phyloP scores from a whole-genome alignment of 2,329 filamentous ascomycete genomes.

The Akanthomyces muscarius region DNA sequence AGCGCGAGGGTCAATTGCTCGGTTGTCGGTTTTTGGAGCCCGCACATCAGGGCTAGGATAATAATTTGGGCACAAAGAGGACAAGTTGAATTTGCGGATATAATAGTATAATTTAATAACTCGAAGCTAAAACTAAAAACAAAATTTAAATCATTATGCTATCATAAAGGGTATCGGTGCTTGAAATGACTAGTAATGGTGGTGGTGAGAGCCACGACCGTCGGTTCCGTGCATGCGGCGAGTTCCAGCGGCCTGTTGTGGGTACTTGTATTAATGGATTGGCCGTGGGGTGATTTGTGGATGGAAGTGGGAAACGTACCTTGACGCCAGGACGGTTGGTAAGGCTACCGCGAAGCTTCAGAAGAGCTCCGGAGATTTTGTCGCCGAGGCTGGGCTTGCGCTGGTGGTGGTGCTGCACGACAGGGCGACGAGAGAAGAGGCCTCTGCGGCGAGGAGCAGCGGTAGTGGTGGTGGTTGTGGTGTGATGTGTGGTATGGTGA shows the following conservation, averaged over 20 bases:
- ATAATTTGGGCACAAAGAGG: neutral
- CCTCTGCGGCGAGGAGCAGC: slow-evolving; percentile 38
- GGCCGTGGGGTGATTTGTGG: no score
- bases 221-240: slow-evolving; percentile 72
- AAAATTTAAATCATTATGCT: neutral
- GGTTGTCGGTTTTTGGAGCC: neutral
- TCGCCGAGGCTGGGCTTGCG: slow-evolving; percentile 67
- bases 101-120: neutral
- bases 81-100: neutral
- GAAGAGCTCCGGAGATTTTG: slow-evolving; percentile 72
- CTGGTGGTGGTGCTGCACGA: slow-evolving; percentile 50
- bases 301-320: slow-evolving; percentile 36
- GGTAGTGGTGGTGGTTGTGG: slow-evolving; percentile 30
- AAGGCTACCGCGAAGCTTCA: slow-evolving; percentile 67
- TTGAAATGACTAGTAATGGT: neutral
- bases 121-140: neutral
- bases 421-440: slow-evolving; percentile 37
- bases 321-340: slow-evolving; percentile 68
- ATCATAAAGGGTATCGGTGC: slow-evolving; percentile 4
- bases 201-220: slow-evolving; percentile 53
- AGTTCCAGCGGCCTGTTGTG: slow-evolving; percentile 62
- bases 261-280: neutral
- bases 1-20: neutral
- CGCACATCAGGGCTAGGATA: neutral
- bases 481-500: slow-evolving; percentile 4